Evolutionary conservation across 441 rosid genomes (phyloP).

Genomic region (Mallotus repandus): DNA sequence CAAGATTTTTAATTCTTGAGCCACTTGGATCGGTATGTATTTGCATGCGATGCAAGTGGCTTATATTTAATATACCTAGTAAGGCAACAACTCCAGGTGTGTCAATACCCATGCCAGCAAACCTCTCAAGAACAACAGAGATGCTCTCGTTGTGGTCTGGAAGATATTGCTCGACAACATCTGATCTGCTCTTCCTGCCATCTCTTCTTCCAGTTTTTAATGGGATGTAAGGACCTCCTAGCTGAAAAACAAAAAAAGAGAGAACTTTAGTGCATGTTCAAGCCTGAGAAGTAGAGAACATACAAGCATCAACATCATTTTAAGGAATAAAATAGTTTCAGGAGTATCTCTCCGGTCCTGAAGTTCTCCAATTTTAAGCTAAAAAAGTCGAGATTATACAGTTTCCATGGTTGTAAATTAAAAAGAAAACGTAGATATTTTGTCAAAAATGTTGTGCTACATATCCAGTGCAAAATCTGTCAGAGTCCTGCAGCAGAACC

Average conservation of each 20-base stretch:
- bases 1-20: not conserved
- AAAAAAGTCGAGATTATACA: too few species aligned
- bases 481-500: not conserved
- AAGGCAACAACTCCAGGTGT: conserved; percentile 82
- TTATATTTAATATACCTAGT: conserved; percentile 45
- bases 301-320: not conserved
- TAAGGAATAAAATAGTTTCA: not conserved
- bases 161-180: conserved; percentile 66
- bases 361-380: too few species aligned
- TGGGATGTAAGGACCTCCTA: conserved; percentile 90
- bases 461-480: not conserved
- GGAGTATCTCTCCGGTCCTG: too few species aligned
- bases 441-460: not conserved
- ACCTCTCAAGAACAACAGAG: conserved; percentile 76
- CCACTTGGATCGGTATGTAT: not conserved
- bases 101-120: conserved; percentile 70
- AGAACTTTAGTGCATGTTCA: not conserved
- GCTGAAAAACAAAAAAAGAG: conserved; percentile 35
- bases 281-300: not conserved
- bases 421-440: not conserved
- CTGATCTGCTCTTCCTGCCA: conserved; percentile 82
- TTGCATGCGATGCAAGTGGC: conserved; percentile 8
- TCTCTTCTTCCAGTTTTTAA: conserved; percentile 94
- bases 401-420: too few species aligned
- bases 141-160: conserved; percentile 98